Evolutionary conservation across 2,329 filamentous ascomycete species (phyloP).

Genomic region (Claviceps cyperi): DNA sequence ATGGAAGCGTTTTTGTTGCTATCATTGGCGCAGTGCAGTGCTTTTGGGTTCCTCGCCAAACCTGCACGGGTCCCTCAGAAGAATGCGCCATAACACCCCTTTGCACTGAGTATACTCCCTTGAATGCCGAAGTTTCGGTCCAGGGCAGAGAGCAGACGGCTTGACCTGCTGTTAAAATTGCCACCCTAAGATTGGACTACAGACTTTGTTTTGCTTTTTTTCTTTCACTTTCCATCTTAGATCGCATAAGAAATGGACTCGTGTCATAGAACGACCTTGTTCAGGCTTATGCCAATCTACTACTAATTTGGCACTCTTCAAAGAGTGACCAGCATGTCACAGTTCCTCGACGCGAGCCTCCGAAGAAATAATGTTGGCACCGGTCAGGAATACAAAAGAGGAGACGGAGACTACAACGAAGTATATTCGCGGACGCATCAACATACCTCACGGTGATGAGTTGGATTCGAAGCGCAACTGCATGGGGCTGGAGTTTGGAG

Average conservation of each 20-base stretch:
- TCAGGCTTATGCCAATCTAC: background rate
- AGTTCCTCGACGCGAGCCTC: constrained; percentile 8
- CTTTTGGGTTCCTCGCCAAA: constrained; percentile 33
- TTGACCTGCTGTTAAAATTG: background rate
- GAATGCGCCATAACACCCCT: constrained; percentile 13
- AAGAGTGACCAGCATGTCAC: constrained; percentile 7
- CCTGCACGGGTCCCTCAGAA: constrained; percentile 14
- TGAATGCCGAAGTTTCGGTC: constrained; percentile 18
- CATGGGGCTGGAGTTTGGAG: constrained; percentile 3
- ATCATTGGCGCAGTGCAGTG: constrained; percentile 44
- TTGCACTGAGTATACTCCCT: constrained; percentile 6
- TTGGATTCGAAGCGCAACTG: background rate
- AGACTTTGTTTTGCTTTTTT: background rate
- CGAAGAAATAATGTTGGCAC: background rate
- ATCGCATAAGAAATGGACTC: background rate
- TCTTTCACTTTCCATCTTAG: background rate
- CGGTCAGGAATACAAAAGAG: constrained; percentile 3
- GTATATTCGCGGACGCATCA: background rate
- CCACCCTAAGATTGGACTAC: background rate
- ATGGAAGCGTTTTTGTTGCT: constrained; percentile 43
- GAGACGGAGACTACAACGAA: background rate
- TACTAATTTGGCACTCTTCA: constrained; percentile 7
- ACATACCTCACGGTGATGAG: constrained; percentile 1
- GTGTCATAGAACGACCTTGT: constrained; percentile 1
- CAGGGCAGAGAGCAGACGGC: constrained; percentile 9